Conservation (phyloP, 495 filamentous ascomycete genomes). For the Aspergillus carlsbadensis region DNA sequence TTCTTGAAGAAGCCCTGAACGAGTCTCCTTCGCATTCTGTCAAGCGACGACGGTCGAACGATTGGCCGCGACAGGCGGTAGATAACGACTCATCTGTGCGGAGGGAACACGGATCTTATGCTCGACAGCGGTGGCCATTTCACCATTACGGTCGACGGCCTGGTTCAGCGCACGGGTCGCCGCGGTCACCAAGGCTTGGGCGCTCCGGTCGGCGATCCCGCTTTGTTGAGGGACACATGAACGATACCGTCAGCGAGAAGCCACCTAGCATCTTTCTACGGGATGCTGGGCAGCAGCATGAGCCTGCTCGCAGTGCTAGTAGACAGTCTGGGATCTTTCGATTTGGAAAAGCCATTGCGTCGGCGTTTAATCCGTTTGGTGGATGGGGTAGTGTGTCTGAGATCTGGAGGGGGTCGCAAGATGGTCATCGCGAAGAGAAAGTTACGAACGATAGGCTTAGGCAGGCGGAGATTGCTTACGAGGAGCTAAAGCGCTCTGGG, state of each 20-base stretch:
- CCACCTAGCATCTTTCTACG: slow-evolving; percentile 64
- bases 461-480: slow-evolving; percentile 57
- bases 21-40: slow-evolving; percentile 29
- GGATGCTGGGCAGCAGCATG: slow-evolving; percentile 31
- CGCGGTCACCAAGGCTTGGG: slow-evolving; percentile 26
- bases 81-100: slow-evolving; percentile 1
- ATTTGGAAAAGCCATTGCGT: slow-evolving; percentile 58
- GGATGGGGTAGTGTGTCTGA: slow-evolving; percentile 40
- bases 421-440: slow-evolving; percentile 24
- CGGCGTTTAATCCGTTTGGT: slow-evolving; percentile 54
- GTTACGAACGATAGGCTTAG: slow-evolving; percentile 39
- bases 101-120: neutral
- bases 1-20: neutral
- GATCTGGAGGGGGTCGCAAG: slow-evolving; percentile 29
- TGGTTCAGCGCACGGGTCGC: slow-evolving; percentile 22
- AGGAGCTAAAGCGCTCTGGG: slow-evolving; percentile 59
- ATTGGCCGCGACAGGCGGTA: slow-evolving; percentile 40
- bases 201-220: slow-evolving; percentile 51
- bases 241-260: slow-evolving; percentile 66
- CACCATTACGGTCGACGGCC: slow-evolving; percentile 1
- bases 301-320: slow-evolving; percentile 12
- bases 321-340: slow-evolving; percentile 52
- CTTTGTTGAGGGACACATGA: slow-evolving; percentile 77
- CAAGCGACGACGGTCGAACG: slow-evolving; percentile 48
- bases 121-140: slow-evolving; percentile 16